phyloP scores from a whole-genome alignment of 257 asterid genomes.

The Solanum pimpinellifolium region DNA sequence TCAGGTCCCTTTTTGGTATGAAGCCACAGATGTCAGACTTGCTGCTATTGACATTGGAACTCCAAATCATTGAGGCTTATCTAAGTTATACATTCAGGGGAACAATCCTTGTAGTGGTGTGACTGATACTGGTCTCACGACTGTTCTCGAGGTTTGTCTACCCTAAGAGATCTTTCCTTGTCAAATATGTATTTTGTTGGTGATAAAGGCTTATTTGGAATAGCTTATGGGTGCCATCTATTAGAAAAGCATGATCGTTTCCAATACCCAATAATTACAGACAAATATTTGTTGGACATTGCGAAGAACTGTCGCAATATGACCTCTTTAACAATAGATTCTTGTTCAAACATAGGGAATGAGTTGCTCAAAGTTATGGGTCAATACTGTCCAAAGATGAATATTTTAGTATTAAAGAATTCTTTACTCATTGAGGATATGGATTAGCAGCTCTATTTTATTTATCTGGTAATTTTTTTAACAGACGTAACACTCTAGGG shows the following conservation, averaged over 20 bases:
- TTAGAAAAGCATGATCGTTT: neutral
- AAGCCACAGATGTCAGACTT: neutral
- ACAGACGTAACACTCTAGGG: constrained; percentile 46
- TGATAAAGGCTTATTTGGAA: neutral
- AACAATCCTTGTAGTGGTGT: neutral
- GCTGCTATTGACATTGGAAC: neutral
- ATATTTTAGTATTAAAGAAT: no score
- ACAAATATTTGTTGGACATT: neutral
- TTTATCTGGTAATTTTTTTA: constrained; percentile 39
- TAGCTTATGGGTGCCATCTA: neutral
- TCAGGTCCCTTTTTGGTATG: neutral
- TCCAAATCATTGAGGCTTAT: neutral
- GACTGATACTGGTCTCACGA: neutral
- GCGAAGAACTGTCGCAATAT: no score
- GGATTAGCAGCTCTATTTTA: constrained; percentile 12
- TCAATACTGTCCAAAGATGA: neutral
- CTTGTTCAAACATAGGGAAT: neutral
- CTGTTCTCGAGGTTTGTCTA: neutral
- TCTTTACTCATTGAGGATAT: constrained; percentile 12
- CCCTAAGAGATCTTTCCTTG: neutral
- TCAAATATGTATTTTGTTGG: neutral
- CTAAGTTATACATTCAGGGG: neutral
- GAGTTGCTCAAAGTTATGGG: neutral
- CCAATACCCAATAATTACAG: neutral
- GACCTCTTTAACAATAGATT: neutral